Conservation (phyloP, 202 grass and related monocot genomes). For the Cymbopogon flexuosus region DNA sequence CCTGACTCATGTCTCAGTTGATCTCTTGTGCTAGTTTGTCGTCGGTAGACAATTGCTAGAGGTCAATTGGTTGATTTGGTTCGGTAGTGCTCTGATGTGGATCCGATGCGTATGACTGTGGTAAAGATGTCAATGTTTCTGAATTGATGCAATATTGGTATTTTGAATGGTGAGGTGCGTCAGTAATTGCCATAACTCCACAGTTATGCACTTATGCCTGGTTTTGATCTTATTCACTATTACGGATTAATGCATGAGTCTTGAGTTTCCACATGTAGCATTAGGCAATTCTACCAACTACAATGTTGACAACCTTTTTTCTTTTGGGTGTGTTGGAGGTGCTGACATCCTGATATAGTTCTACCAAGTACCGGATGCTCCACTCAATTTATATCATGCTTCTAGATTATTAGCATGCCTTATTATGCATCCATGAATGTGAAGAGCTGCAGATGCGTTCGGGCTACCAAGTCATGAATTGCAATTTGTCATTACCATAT, state of each 20-base stretch:
- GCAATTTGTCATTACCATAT: neutral
- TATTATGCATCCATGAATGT: neutral
- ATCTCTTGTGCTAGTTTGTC: neutral
- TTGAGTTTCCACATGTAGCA: neutral
- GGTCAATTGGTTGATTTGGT: neutral
- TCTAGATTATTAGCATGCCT: neutral
- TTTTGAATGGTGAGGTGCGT: neutral
- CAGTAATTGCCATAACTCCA: neutral
- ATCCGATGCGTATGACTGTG: neutral
- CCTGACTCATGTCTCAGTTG: too few relatives aligned
- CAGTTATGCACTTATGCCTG: neutral
- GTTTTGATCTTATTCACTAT: constrained; percentile 8
- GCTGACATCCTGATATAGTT: neutral
- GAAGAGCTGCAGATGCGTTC: neutral
- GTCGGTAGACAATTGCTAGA: neutral
- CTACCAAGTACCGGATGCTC: neutral
- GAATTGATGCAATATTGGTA: neutral
- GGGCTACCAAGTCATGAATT: neutral
- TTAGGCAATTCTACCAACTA: neutral
- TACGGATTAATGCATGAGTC: neutral
- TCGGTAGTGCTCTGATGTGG: neutral
- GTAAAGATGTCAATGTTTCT: neutral
- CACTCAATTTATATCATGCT: neutral
- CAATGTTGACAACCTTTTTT: neutral
- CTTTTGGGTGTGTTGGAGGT: neutral